Evolutionary conservation across 2,329 filamentous ascomycete genomes (phyloP).

Genomic region (Tolypocladium ovalisporum): DNA sequence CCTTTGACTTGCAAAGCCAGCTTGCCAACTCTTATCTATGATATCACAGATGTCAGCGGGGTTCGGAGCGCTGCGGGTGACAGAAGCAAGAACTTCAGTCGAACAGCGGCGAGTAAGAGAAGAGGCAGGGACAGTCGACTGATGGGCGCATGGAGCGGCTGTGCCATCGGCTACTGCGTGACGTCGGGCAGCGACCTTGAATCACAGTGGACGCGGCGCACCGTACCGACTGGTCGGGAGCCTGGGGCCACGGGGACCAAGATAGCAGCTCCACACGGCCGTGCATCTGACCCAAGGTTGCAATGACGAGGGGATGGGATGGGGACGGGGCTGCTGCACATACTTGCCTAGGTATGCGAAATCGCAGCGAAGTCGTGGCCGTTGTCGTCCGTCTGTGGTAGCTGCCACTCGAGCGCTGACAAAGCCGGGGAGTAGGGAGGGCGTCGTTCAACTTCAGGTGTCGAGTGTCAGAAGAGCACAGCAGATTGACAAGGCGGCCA

Average conservation of each 20-base stretch:
- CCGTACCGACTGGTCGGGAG: not conserved
- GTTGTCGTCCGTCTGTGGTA: not conserved
- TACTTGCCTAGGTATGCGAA: conserved; percentile 1
- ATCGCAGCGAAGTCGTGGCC: not conserved
- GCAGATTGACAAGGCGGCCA: not conserved
- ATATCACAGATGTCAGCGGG: not conserved
- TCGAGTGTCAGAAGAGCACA: not conserved
- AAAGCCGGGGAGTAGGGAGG: not conserved
- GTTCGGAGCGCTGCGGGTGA: not conserved
- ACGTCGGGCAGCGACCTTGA: not conserved
- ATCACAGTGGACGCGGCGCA: conserved; percentile 2
- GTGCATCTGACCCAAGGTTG: not conserved
- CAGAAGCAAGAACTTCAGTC: too few relatives aligned
- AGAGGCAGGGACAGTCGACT: not conserved
- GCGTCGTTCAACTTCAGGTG: not conserved
- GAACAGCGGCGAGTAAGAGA: not conserved
- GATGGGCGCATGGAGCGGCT: not conserved
- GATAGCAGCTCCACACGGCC: not conserved
- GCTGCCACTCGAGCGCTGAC: not conserved
- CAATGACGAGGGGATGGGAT: not conserved
- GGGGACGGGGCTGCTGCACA: not conserved
- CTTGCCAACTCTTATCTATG: not conserved
- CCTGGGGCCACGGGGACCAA: not conserved
- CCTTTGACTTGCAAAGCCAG: not conserved
- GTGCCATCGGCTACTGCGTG: not conserved